Base-by-base conservation (phyloP, 2,329 filamentous ascomycete species). In the Chrysoporthe cubensis region DNA sequence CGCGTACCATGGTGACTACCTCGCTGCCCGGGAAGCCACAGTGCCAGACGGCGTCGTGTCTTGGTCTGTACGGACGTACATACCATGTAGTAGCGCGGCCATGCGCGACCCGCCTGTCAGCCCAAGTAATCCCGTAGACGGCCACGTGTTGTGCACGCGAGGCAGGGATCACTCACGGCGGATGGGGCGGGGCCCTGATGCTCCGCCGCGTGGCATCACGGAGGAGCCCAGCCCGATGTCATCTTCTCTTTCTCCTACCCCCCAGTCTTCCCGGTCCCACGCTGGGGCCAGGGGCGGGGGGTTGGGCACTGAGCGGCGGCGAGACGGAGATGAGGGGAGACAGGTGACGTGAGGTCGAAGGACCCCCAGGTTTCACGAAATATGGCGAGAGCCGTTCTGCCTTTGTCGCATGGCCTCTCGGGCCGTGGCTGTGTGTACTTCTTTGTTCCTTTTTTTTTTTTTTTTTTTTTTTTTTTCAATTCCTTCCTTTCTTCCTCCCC, bases 141-240 rank as follows among this genome's bases (percentile, higher is more conserved):
- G 66, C 66, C 66, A 67, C 66, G 66, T 67, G 66, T 54, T 56
- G 21, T 13, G 52, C 42, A 67, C 64, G 66, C 66, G 66, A 44
- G 66, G 46, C 66, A 67, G 46, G 66, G 66, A 67, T 67, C 56
- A 50, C 14, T 44, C 57, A 52, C 60, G 57, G 57, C 57, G 64
- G 16, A 54, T 13, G 6, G 14, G 26, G 26, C 50, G 50, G 21
- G 50, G 32, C 32, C 50, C 50, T 54, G 50, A 5, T 54, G 50
- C 50, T 54, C 50, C 50, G 32, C 50, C 13, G 21, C 4, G 48
- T 21, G 3, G 48, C 9, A 52, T n/a, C 48, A 52, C 21, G 21
- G 48, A 52, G 50, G 37, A 9, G 6, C 9, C 37, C 37, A 40
- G 32, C 50, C 13, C 50, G 50, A 32, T 54, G 21, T 54, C 8